These are phyloP conservation scores for Daldinia sp. DNA, from an alignment of 2,329 filamentous ascomycete genomes.

Conservation along the genomic window DNA sequence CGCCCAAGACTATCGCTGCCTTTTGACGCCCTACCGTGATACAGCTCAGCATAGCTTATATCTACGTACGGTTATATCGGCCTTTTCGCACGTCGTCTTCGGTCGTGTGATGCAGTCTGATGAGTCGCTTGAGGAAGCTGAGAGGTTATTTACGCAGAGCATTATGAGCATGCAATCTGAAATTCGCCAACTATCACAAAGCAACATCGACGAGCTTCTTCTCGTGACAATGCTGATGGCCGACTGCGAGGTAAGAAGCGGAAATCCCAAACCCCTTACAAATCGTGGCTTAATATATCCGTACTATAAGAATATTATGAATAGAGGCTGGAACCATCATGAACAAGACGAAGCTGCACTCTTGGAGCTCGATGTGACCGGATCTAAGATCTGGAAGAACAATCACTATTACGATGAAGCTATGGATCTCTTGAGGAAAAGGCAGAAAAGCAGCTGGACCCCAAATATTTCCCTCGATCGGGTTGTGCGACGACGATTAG, in stretches of 20 bases:
- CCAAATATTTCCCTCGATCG: conserved; percentile 16
- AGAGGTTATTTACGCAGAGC: conserved; percentile 8
- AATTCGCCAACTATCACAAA: conserved; percentile 3
- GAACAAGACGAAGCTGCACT: neutral
- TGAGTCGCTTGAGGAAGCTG: conserved; percentile 5
- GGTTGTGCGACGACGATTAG: conserved; percentile 17
- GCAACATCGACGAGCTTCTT: conserved; percentile 23
- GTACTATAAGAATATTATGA: conserved; percentile 17
- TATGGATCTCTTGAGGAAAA: conserved; percentile 12
- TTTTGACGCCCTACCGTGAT: conserved; percentile 3
- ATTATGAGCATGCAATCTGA: conserved; percentile 1
- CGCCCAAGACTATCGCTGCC: conserved; percentile 10
- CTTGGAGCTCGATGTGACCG: neutral
- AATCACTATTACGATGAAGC: conserved; percentile 10
- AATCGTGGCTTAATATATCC: neutral
- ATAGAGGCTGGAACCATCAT: neutral
- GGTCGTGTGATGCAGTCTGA: conserved; percentile 10
- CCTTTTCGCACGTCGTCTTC: conserved; percentile 12
- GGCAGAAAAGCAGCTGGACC: conserved; percentile 11
- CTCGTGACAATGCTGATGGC: conserved; percentile 24
- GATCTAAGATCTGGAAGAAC: conserved; percentile 20
- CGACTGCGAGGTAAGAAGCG: conserved; percentile 15
- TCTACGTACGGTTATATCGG: conserved; percentile 11
- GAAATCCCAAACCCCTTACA: neutral
- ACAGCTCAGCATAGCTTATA: conserved; percentile 10